Evolutionary conservation across 768 basidiomycete species (phyloP), one percentile per base, ranked within the genome.

Genomic region (Chalciporus sphaerocephalus): DNA sequence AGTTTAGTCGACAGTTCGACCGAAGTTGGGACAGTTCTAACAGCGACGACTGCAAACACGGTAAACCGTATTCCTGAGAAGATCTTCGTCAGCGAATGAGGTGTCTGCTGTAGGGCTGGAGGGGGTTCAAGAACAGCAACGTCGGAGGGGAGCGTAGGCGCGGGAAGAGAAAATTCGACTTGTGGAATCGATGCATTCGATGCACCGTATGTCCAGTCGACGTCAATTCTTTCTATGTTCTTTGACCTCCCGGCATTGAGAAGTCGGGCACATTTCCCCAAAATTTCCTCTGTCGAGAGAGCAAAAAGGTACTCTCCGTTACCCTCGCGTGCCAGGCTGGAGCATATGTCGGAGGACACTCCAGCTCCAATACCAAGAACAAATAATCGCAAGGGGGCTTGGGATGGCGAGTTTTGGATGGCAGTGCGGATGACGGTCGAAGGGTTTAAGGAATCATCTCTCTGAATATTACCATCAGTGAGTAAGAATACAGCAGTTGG

Each of bases 401-500:
- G 34, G 0, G 51, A 28, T 2, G 59, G 38, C 21, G 73, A 60
- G n/a, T 42, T 43, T 2, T 21, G 44, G 6, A 79, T 67, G 15
- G 71, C 73, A 2, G 49, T 40, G 3, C 61, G 40, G 10, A 69
- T 51, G 17, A 57, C n/a, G 1, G 8, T 24, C 5, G 40, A 39
- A 27, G 69, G 50, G 1, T 44, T 28, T 15, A 68, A 51, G 0
- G 37, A 22, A 16, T 66, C 16, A 43, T 35, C 21, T 4, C 0
- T 0, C 66, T 59, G 1, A 21, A 79, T 71, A 40, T 72, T 60
- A 15, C 82, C 82, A 46, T 82, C 83, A 2, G 83, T 85, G 23
- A 85, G 62, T 12, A 83, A 58, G 48, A 84, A 81, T 7, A 81
- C 58, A 7, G 65, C 71, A 1, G 77, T 76, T 1, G 80, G 69